These are phyloP conservation scores for Ceratocystis alfenasii DNA, from an alignment of 2,329 filamentous ascomycete genomes.

Conservation along the genomic window DNA sequence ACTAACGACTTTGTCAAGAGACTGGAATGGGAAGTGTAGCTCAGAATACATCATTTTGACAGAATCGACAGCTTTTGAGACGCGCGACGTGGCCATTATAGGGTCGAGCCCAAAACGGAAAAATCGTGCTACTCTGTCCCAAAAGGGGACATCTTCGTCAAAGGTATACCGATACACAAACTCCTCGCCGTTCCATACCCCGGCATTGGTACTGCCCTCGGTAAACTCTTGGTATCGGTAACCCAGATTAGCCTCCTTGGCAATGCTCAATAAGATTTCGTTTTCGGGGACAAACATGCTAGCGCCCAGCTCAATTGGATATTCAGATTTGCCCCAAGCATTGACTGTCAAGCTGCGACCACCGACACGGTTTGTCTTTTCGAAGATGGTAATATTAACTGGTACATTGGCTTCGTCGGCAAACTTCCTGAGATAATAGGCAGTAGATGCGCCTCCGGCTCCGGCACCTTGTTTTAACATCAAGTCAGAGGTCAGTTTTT, in stretches of 20 bases:
- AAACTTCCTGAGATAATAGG: conserved; percentile 68
- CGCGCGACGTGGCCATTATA: conserved; percentile 57
- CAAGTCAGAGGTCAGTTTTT: conserved; percentile 12
- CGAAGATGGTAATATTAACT: conserved; percentile 78
- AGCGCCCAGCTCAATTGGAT: conserved; percentile 75
- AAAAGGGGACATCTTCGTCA: background rate
- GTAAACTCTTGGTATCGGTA: conserved; percentile 36
- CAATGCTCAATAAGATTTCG: conserved; percentile 65
- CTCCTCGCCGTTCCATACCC: conserved; percentile 71
- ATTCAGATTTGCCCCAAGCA: conserved; percentile 52
- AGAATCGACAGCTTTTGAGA: conserved; percentile 55
- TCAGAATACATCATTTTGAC: conserved; percentile 72
- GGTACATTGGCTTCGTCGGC: conserved; percentile 47
- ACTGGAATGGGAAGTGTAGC: conserved; percentile 74
- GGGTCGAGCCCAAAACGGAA: conserved; percentile 80
- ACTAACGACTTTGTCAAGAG: conserved; percentile 55
- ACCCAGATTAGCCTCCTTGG: conserved; percentile 56
- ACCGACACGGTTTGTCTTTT: conserved; percentile 64
- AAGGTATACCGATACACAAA: conserved; percentile 35
- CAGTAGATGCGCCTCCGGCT: conserved; percentile 73
- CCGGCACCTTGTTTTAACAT: conserved; percentile 57
- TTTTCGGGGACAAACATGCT: conserved; percentile 86
- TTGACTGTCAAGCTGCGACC: conserved; percentile 79
- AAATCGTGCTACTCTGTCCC: conserved; percentile 31
- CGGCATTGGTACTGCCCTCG: conserved; percentile 36